Percentiles rank a stretch among this genome's conserved stretches.
Evolutionary conservation across 106 monocot genomes (phyloP).

Genomic region (Allium cepa): DNA sequence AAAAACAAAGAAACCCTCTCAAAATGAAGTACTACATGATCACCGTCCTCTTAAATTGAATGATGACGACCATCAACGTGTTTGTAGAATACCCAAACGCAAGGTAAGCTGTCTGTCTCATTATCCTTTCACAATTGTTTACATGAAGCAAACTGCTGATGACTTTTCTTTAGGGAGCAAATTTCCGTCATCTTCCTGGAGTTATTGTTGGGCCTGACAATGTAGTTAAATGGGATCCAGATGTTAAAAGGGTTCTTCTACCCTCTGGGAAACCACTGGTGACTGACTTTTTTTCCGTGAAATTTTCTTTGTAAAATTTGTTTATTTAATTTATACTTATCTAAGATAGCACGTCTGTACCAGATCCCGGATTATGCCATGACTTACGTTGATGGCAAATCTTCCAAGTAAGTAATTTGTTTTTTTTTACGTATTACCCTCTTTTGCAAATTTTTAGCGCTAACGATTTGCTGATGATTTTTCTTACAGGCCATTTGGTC

Average conservation of each 20-base stretch:
- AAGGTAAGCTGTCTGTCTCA: slow-evolving; percentile 2
- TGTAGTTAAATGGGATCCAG: slow-evolving; percentile 15
- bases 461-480: neutral
- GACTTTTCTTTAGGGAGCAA: slow-evolving; percentile 9
- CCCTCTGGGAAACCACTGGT: slow-evolving; percentile 24
- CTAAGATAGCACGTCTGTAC: neutral
- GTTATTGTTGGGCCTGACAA: slow-evolving; percentile 14
- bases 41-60: slow-evolving; percentile 18
- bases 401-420: slow-evolving; percentile 39
- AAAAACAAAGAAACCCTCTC: neutral
- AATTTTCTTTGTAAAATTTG: neutral
- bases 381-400: slow-evolving; percentile 38
- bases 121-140: neutral
- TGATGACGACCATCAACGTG: slow-evolving; percentile 19
- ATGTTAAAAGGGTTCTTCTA: slow-evolving; percentile 13
- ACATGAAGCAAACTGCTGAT: neutral
- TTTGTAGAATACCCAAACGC: slow-evolving; percentile 10
- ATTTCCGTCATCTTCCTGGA: slow-evolving; percentile 21
- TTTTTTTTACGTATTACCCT: neutral
- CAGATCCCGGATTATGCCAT: slow-evolving; percentile 69
- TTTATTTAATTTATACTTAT: neutral
- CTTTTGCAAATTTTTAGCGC: neutral
- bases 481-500: slow-evolving; percentile 53
- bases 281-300: neutral
- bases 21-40: slow-evolving; percentile 13